Evolutionary conservation across 2,329 filamentous ascomycete species (phyloP), one percentile per base, ranked within the genome.

Genomic region (Escovopsis sp.): DNA sequence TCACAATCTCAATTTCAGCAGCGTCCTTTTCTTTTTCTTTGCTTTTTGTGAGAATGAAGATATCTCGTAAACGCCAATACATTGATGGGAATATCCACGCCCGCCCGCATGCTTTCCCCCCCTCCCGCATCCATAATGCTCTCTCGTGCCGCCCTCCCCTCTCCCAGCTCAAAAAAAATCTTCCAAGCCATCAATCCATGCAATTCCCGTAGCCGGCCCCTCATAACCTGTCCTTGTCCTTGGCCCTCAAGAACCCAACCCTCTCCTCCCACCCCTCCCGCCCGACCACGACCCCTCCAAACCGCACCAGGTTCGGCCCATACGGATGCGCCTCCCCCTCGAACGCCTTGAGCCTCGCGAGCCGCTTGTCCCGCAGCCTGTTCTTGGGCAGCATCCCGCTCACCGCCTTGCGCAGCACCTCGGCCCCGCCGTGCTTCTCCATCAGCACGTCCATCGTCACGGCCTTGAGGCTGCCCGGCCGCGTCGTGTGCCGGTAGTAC

Each of bases 381-480:
- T 98, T 98, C 75, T 98, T 98, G 41, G 91, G 91, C 63, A 98
- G 64, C 91, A 98, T 98, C 39, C 93, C 93, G 57, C 83, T 82
- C 34, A 98, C 93, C 1, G 93, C 91, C 61, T 87, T 84, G 55
- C 86, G 73, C 58, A 98, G 64, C 32, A 98, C 80, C 71, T 98
- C 91, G 32, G 81, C 81, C 39, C 91, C 91, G 49, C 91, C 91
- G 68, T 86, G 84, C 71, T 95, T 95, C 55, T 76, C 81, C 72
- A 95, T 91, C 70, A 98, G 76, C 51, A 79, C 76, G 57, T 96
- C 89, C 89, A 98, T 94, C 44, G 81, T 94, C 60, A 98, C 84
- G 55, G 79, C 73, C 67, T 83, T 83, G 54, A 98, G 70, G 54
- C 77, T 84, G 42, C 91, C 91, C 0, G 91, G 91, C 11, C 86